Evolutionary conservation across 495 filamentous ascomycete species (phyloP).

Genomic region (Hypoxylon perforatum): DNA sequence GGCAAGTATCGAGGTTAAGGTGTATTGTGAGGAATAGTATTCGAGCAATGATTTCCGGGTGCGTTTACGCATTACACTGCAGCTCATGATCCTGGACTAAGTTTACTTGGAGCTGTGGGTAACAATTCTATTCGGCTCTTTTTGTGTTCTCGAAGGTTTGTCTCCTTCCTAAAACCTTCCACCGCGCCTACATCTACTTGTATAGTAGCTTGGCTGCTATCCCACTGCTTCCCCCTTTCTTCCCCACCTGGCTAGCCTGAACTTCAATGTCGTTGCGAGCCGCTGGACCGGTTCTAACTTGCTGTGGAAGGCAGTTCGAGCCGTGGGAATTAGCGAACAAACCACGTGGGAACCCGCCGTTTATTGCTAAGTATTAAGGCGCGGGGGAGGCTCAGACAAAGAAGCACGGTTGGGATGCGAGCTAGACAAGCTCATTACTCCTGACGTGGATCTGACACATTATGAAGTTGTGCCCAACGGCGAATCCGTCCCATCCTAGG

Average conservation of each 20-base stretch:
- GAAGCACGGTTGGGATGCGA: constrained; percentile 11
- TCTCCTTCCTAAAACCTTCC: neutral
- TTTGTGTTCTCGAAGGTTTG: neutral
- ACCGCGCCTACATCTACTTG: too few relatives aligned
- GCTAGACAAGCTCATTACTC: constrained; percentile 24
- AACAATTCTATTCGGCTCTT: neutral
- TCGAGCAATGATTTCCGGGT: too few relatives aligned
- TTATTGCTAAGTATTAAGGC: constrained; percentile 21
- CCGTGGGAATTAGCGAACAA: constrained; percentile 24
- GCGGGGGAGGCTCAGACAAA: constrained; percentile 33
- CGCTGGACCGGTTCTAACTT: constrained; percentile 21
- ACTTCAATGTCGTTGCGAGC: constrained; percentile 7
- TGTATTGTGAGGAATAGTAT: too few relatives aligned
- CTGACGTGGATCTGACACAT: constrained; percentile 35
- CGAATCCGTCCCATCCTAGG: constrained; percentile 12
- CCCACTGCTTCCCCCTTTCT: constrained; percentile 4
- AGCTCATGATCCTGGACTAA: neutral
- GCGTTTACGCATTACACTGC: neutral
- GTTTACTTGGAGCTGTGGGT: neutral
- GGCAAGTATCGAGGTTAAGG: neutral
- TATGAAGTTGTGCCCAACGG: constrained; percentile 17
- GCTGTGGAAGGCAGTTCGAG: constrained; percentile 27
- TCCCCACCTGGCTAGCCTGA: constrained; percentile 22
- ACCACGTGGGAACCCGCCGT: constrained; percentile 27
- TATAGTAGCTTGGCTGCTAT: neutral